phyloP scores from a whole-genome alignment of 768 basidiomycete genomes.

The Boletellus ananas region DNA sequence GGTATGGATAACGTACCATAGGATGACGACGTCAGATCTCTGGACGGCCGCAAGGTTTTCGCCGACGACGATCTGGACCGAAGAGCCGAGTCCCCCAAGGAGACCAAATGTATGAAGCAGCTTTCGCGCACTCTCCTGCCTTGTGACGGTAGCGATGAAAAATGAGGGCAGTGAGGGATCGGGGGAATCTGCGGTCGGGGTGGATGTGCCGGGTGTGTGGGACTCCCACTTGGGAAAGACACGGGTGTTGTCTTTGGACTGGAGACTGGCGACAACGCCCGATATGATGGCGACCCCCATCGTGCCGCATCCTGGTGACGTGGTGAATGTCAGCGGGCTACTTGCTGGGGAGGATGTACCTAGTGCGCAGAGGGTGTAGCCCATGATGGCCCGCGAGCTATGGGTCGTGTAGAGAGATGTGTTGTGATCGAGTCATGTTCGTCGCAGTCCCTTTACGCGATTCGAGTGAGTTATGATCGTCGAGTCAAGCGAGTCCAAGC shows the following conservation, averaged over 20 bases:
- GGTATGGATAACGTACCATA: constrained; percentile 58
- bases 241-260: constrained; percentile 39
- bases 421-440: constrained; percentile 10
- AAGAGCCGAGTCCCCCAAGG: constrained; percentile 55
- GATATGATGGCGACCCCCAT: constrained; percentile 97
- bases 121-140: constrained; percentile 68
- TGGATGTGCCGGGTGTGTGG: constrained; percentile 69
- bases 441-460: background rate
- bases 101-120: constrained; percentile 58
- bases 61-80: constrained; percentile 67
- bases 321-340: constrained; percentile 13
- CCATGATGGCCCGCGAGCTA: constrained; percentile 48
- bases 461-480: background rate
- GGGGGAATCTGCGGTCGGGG: constrained; percentile 49
- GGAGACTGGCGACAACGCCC: constrained; percentile 83
- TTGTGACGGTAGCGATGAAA: constrained; percentile 86
- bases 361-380: constrained; percentile 88
- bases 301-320: constrained; percentile 82
- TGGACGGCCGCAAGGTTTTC: constrained; percentile 70
- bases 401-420: background rate
- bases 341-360: constrained; percentile 38
- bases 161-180: constrained; percentile 73
- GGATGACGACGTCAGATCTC: constrained; percentile 78
- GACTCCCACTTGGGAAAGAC: constrained; percentile 56
- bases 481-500: background rate